Conservation (phyloP, 768 basidiomycete species). For the Agrocybe praecox region DNA sequence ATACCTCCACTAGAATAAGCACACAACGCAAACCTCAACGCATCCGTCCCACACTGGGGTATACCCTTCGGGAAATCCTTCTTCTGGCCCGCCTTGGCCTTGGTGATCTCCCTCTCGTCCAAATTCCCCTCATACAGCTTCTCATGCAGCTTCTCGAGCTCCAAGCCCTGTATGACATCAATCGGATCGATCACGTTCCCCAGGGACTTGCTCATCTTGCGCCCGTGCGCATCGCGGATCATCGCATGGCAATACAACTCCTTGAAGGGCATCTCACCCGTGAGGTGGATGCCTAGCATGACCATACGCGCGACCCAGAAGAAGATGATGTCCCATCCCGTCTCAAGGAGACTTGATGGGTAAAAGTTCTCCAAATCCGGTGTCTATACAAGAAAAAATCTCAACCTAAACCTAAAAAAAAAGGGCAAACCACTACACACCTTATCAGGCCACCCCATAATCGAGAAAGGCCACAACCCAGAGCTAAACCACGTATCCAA, state of each 20-base stretch:
- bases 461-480: constrained; percentile 96
- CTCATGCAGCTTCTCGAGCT: constrained; percentile 78
- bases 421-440: constrained; percentile 34
- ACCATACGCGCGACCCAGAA: constrained; percentile 99
- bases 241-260: constrained; percentile 98
- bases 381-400: constrained; percentile 49
- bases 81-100: constrained; percentile 95
- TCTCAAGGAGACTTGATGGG: constrained; percentile 90
- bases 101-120: constrained; percentile 88
- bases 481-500: constrained; percentile 99
- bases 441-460: constrained; percentile 96
- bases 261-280: constrained; percentile 89
- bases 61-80: constrained; percentile 99
- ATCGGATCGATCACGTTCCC: constrained; percentile 98
- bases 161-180: constrained; percentile 87
- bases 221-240: constrained; percentile 97
- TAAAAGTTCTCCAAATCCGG: constrained; percentile 81
- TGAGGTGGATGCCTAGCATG: constrained; percentile 86
- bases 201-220: constrained; percentile 98
- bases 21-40: constrained; percentile 91
- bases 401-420: constrained; percentile 2
- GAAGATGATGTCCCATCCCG: constrained; percentile 99
- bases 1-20: constrained; percentile 90
- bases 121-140: constrained; percentile 91
- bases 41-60: constrained; percentile 98